Conservation (phyloP, 257 asterid genomes). For the Eustoma russellianum region DNA sequence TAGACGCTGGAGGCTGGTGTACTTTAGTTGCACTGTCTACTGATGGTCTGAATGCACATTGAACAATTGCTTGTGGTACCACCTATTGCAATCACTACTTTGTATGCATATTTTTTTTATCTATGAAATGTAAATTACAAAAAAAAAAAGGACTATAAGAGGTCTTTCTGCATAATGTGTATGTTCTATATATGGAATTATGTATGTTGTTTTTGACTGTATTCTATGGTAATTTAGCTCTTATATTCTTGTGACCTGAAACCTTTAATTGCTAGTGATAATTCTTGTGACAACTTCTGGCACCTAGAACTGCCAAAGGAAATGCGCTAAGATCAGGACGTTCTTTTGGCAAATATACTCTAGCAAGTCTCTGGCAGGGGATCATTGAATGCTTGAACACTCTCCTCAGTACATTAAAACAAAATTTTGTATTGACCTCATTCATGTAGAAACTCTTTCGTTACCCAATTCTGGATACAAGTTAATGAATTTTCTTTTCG, state of each 20-base stretch:
- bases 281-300: conserved; percentile 38
- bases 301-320: conserved; percentile 91
- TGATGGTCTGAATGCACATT: no score
- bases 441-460: conserved; percentile 4
- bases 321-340: conserved; percentile 76
- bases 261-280: conserved; percentile 5
- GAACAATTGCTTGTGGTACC: not conserved
- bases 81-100: not conserved
- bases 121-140: no score
- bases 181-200: no score
- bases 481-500: conserved; percentile 30
- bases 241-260: not conserved
- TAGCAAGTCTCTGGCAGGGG: conserved; percentile 73
- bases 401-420: conserved; percentile 81
- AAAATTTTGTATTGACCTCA: conserved; percentile 61
- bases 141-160: no score
- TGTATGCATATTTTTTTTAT: no score
- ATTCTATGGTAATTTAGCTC: no score
- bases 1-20: no score
- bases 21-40: no score
- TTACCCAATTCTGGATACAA: conserved; percentile 6
- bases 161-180: no score
- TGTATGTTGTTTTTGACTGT: no score
- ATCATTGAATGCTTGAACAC: conserved; percentile 86
- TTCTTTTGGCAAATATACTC: conserved; percentile 81